Evolutionary conservation across 2,329 filamentous ascomycete species (phyloP).

Genomic region (Chaetomiaceae sp.): DNA sequence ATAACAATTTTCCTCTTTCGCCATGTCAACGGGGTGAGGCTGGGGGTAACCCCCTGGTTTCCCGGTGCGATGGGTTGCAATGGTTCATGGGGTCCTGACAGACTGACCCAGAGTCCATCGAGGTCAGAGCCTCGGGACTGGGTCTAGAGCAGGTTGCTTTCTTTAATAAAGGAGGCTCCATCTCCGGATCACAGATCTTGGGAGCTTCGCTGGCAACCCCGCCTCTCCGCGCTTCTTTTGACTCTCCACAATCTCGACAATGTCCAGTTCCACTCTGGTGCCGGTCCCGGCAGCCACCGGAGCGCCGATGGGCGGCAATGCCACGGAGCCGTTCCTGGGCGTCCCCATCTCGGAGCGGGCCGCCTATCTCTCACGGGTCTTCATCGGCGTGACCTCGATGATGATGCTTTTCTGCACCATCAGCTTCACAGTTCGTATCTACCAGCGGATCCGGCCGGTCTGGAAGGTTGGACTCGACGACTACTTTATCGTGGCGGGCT

Average conservation of each 20-base stretch:
- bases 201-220: not conserved
- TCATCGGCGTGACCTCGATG: slow-evolving; percentile 15
- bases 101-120: too few species aligned
- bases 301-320: too few species aligned
- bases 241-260: not conserved
- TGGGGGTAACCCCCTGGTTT: not conserved
- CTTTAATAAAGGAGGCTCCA: not conserved
- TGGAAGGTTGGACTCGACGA: slow-evolving; percentile 23
- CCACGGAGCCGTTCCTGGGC: too few species aligned
- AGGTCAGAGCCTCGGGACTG: not conserved
- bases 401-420: slow-evolving; percentile 15
- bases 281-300: not conserved
- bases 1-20: slow-evolving; percentile 2
- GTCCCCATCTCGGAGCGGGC: slow-evolving; percentile 11
- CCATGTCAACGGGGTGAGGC: not conserved
- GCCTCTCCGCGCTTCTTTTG: too few species aligned
- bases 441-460: slow-evolving; percentile 20
- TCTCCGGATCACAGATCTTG: slow-evolving; percentile 1
- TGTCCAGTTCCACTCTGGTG: slow-evolving; percentile 4
- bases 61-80: not conserved
- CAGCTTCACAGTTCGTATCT: slow-evolving; percentile 20
- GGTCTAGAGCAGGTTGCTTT: not conserved
- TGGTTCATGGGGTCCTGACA: not conserved
- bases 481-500: slow-evolving; percentile 20
- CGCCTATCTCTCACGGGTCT: slow-evolving; percentile 16